These are phyloP conservation scores for Eucalyptus pauciflora DNA, from an alignment of 345 rosid genomes.

Conservation along the genomic window DNA sequence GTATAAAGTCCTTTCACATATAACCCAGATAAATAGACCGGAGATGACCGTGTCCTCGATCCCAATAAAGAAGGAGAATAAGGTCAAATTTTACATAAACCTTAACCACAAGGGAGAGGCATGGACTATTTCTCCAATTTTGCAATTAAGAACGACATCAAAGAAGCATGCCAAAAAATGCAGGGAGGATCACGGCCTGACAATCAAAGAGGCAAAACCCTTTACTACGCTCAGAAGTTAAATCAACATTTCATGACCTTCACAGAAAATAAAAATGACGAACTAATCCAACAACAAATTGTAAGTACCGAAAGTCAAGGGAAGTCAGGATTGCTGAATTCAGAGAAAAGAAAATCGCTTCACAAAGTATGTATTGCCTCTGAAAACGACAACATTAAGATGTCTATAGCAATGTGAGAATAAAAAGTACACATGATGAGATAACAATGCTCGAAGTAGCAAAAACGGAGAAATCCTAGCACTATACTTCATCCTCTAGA, in stretches of 20 bases:
- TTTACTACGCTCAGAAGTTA: not conserved
- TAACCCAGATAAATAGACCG: not conserved
- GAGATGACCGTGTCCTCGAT: not conserved
- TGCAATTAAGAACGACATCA: not conserved
- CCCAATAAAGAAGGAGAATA: not conserved
- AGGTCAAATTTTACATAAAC: not conserved
- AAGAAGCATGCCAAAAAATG: not conserved
- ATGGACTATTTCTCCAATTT: not conserved
- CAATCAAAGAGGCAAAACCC: not conserved
- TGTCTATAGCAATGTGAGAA: not conserved
- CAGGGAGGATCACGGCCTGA: not conserved
- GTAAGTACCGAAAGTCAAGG: not conserved
- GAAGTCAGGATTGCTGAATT: not conserved
- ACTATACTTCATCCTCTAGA: constrained; percentile 13
- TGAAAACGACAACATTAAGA: not conserved
- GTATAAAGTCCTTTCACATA: not conserved
- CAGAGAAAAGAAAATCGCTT: not conserved
- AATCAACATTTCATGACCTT: not conserved
- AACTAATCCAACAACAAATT: not conserved
- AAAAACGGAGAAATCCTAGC: not conserved
- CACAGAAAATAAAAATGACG: not conserved
- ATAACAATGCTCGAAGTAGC: not conserved
- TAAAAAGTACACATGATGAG: not conserved
- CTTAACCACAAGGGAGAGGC: not conserved
- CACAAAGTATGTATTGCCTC: not conserved